These are phyloP conservation scores for Panicum miliaceum DNA, from an alignment of 176 grass and related monocot genomes.

Conservation along the genomic window DNA sequence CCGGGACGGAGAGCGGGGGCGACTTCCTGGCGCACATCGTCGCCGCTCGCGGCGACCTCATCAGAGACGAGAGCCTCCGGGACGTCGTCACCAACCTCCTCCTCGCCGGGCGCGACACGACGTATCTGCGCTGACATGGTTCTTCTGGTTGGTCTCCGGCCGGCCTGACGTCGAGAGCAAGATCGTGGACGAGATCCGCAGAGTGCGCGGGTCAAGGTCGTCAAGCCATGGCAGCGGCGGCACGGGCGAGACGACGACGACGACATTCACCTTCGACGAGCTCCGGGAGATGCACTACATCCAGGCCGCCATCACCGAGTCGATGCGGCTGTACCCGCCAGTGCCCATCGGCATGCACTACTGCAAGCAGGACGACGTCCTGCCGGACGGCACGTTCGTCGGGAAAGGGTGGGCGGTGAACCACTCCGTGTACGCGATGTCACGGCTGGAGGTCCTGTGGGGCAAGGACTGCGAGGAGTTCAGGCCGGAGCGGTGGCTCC, in stretches of 20 bases:
- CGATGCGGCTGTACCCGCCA: constrained; percentile 77
- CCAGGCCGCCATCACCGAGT: constrained; percentile 71
- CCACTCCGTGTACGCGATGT: constrained; percentile 62
- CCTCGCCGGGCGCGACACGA: constrained; percentile 56
- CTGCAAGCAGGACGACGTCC: constrained; percentile 43
- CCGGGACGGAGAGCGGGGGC: neutral
- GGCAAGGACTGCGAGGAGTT: constrained; percentile 51
- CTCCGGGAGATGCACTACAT: constrained; percentile 82
- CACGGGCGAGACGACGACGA: constrained; percentile 35
- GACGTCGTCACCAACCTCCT: constrained; percentile 55
- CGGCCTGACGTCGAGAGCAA: constrained; percentile 49
- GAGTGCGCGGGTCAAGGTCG: neutral
- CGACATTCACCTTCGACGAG: constrained; percentile 57
- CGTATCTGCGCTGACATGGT: constrained; percentile 51
- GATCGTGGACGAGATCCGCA: constrained; percentile 54
- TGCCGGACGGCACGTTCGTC: constrained; percentile 68
- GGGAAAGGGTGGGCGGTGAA: constrained; percentile 49
- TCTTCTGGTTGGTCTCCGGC: constrained; percentile 67
- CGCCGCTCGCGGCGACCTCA: neutral
- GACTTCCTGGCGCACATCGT: neutral
- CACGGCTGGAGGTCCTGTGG: constrained; percentile 52
- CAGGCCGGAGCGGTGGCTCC: constrained; percentile 62
- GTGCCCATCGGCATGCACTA: constrained; percentile 41
- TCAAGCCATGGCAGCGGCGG: constrained; percentile 12
- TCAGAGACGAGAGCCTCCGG: constrained; percentile 42